phyloP scores from a whole-genome alignment of 2,329 filamentous ascomycete species.

The Fusarium chlamydosporum region DNA sequence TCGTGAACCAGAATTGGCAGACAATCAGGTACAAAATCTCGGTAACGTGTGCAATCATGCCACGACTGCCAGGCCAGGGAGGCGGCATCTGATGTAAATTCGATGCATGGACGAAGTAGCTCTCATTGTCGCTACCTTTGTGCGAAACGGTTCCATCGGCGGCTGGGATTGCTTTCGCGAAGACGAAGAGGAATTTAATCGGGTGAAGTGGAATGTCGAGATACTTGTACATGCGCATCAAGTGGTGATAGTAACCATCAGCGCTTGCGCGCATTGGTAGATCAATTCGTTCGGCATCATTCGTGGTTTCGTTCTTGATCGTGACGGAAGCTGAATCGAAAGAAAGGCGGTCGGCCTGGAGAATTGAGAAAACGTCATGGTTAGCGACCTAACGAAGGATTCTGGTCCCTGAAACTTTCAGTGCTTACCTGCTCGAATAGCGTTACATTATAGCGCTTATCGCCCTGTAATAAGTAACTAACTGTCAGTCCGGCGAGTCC shows the following conservation, averaged over 20 bases:
- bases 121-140: slow-evolving; percentile 46
- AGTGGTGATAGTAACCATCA: slow-evolving; percentile 66
- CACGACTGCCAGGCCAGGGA: slow-evolving; percentile 56
- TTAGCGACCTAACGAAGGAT: slow-evolving; percentile 5
- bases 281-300: slow-evolving; percentile 55
- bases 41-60: slow-evolving; percentile 57
- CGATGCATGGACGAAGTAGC: slow-evolving; percentile 68
- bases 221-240: slow-evolving; percentile 69
- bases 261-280: slow-evolving; percentile 58
- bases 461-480: slow-evolving; percentile 55
- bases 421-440: slow-evolving; percentile 56
- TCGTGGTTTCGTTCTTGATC: slow-evolving; percentile 52
- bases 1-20: slow-evolving; percentile 68
- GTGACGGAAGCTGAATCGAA: slow-evolving; percentile 59
- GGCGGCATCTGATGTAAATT: slow-evolving; percentile 66
- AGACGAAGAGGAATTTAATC: slow-evolving; percentile 67
- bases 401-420: background rate
- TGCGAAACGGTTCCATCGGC: slow-evolving; percentile 16
- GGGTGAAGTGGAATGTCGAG: slow-evolving; percentile 65
- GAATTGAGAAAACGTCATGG: background rate
- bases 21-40: slow-evolving; percentile 61
- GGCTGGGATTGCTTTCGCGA: slow-evolving; percentile 56
- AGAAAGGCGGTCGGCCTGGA: slow-evolving; percentile 54
- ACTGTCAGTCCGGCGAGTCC: slow-evolving; percentile 57
- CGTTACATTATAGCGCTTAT: slow-evolving; percentile 54